Conservation (phyloP, 257 asterid species). For the Verbena officinalis region DNA sequence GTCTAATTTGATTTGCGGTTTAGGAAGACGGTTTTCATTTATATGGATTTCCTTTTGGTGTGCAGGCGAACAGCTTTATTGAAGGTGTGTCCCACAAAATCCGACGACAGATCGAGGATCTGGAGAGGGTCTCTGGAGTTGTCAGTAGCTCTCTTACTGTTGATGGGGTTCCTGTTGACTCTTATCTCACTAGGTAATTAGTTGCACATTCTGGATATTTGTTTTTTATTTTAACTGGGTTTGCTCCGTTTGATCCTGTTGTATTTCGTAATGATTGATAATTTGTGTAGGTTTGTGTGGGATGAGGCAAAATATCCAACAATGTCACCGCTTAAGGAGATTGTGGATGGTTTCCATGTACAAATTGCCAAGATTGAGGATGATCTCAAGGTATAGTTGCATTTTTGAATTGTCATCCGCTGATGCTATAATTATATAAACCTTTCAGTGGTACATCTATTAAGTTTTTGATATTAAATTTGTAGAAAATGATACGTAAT, state of each 20-base stretch:
- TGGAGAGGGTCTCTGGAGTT: conserved; percentile 85
- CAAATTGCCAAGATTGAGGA: conserved; percentile 86
- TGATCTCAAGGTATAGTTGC: conserved; percentile 77
- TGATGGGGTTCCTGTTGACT: conserved; percentile 96
- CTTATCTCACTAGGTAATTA: conserved; percentile 80
- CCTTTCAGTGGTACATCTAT: background rate
- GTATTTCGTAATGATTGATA: conserved; percentile 17
- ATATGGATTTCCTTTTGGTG: background rate
- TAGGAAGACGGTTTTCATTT: background rate
- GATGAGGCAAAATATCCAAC: conserved; percentile 89
- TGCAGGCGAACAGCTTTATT: conserved; percentile 85
- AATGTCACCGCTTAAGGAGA: conserved; percentile 83
- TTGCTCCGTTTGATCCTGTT: background rate
- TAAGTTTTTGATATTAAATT: conserved; percentile 8
- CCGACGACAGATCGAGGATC: conserved; percentile 87
- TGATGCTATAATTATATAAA: background rate
- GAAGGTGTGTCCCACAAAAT: conserved; percentile 91
- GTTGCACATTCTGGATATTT: conserved; percentile 2
- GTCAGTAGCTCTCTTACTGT: conserved; percentile 85
- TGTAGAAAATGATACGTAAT: background rate
- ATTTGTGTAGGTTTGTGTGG: conserved; percentile 63
- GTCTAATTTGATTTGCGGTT: background rate
- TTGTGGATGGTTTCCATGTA: conserved; percentile 79
- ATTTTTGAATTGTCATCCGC: conserved; percentile 1
- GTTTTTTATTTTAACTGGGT: background rate